Evolutionary conservation across 768 basidiomycete species (phyloP).

Genomic region (Rhodotorula paludigena): DNA sequence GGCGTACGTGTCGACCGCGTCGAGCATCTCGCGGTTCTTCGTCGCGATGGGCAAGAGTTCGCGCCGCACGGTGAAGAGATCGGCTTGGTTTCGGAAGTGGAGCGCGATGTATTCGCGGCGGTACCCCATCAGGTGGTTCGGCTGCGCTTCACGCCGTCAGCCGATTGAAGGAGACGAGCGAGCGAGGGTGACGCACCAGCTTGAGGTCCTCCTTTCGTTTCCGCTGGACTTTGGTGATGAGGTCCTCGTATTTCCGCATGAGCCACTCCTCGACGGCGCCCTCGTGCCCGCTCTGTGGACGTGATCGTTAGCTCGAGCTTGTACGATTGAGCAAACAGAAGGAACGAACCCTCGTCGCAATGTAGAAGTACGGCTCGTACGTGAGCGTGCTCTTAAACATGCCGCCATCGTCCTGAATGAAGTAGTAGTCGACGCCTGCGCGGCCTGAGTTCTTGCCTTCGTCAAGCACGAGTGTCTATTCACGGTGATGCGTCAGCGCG

Average conservation of each 20-base stretch:
- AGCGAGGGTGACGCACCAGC: constrained; percentile 49
- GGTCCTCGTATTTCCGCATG: constrained; percentile 83
- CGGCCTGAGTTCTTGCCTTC: constrained; percentile 75
- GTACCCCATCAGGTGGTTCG: constrained; percentile 96
- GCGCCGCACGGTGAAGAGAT: constrained; percentile 77
- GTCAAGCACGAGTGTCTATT: constrained; percentile 86
- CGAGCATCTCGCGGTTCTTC: constrained; percentile 83
- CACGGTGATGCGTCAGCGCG: too few relatives aligned
- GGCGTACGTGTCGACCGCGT: constrained; percentile 94
- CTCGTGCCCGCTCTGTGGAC: constrained; percentile 69
- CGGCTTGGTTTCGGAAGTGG: constrained; percentile 86
- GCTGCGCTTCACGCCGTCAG: constrained; percentile 46
- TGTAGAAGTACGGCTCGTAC: constrained; percentile 91
- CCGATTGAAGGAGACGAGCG: not conserved
- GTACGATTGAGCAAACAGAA: not conserved
- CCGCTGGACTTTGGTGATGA: constrained; percentile 70
- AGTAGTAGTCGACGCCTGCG: constrained; percentile 91
- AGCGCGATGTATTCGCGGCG: constrained; percentile 81
- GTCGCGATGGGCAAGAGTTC: constrained; percentile 85
- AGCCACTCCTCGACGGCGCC: constrained; percentile 92
- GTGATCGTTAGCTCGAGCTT: too few relatives aligned
- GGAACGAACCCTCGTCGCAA: constrained; percentile 75
- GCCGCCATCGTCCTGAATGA: constrained; percentile 91
- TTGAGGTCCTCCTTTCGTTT: constrained; percentile 89
- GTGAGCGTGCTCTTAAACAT: constrained; percentile 91